phyloP scores from a whole-genome alignment of 805 yeast species.

The Saccharomycopsis fermentans region DNA sequence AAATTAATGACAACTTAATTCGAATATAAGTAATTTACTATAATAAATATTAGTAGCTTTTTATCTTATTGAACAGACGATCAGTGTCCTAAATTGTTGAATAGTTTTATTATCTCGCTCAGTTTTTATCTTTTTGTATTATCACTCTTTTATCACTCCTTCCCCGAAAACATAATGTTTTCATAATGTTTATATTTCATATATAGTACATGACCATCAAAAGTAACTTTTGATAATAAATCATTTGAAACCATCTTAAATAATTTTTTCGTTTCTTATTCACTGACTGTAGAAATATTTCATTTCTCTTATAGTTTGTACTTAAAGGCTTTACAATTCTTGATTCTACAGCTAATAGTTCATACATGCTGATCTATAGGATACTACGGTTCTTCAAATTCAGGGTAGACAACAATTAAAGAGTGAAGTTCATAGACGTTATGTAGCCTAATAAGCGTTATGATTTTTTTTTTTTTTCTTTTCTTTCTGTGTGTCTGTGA shows the following conservation, averaged over 20 bases:
- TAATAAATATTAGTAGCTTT: conserved; percentile 1
- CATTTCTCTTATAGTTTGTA: background rate
- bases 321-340: no score
- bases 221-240: background rate
- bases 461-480: no score
- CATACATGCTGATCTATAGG: no score
- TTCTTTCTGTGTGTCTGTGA: no score
- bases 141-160: background rate
- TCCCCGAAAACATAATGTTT: background rate
- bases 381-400: no score
- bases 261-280: background rate
- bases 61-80: conserved; percentile 2
- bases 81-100: background rate
- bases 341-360: no score
- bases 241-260: background rate
- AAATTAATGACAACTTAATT: background rate
- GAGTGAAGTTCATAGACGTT: no score
- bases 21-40: conserved; percentile 1
- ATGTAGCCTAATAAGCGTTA: no score
- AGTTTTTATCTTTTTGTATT: background rate
- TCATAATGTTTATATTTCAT: conserved; percentile 1
- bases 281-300: background rate
- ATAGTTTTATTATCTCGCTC: background rate
- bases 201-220: conserved; percentile 1
- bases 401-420: no score